phyloP scores from a whole-genome alignment of 495 filamentous ascomycete genomes.

The Aspergillus funiculosus region DNA sequence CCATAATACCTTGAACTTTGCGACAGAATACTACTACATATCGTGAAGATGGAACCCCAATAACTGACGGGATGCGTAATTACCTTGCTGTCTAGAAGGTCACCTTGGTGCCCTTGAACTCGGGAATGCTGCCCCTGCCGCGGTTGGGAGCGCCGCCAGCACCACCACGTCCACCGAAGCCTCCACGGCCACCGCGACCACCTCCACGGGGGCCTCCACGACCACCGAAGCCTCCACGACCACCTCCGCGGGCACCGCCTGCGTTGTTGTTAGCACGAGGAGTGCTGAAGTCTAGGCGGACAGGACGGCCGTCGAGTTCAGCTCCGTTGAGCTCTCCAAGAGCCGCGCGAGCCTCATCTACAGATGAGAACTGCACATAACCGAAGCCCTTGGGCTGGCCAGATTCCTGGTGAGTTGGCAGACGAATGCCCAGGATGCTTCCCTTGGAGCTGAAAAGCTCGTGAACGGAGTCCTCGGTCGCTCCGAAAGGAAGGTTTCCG shows the following conservation, averaged over 20 bases:
- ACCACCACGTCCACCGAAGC: constrained; percentile 48
- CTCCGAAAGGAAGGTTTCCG: constrained; percentile 86
- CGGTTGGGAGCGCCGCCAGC: constrained; percentile 40
- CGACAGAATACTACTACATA: constrained; percentile 4
- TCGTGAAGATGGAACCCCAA: constrained; percentile 15
- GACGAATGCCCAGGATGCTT: constrained; percentile 68
- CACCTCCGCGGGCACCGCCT: constrained; percentile 43
- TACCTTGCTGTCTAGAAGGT: constrained; percentile 61
- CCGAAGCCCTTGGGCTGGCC: constrained; percentile 92
- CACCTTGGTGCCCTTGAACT: constrained; percentile 88
- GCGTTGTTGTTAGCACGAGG: constrained; percentile 61
- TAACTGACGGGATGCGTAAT: constrained; percentile 10
- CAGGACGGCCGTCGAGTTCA: constrained; percentile 68
- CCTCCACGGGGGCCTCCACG: constrained; percentile 44
- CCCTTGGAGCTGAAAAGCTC: constrained; percentile 70
- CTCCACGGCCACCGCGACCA: constrained; percentile 49
- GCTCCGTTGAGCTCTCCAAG: constrained; percentile 69
- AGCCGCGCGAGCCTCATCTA: constrained; percentile 80
- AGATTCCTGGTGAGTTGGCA: constrained; percentile 84
- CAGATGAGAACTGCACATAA: constrained; percentile 76
- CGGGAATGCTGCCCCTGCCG: constrained; percentile 69
- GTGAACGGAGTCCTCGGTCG: constrained; percentile 66
- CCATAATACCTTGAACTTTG: constrained; percentile 1
- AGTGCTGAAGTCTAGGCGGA: constrained; percentile 86
- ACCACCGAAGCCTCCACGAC: constrained; percentile 49